phyloP scores from a whole-genome alignment of 2,329 filamentous ascomycete species.

The Boeremia exigua region DNA sequence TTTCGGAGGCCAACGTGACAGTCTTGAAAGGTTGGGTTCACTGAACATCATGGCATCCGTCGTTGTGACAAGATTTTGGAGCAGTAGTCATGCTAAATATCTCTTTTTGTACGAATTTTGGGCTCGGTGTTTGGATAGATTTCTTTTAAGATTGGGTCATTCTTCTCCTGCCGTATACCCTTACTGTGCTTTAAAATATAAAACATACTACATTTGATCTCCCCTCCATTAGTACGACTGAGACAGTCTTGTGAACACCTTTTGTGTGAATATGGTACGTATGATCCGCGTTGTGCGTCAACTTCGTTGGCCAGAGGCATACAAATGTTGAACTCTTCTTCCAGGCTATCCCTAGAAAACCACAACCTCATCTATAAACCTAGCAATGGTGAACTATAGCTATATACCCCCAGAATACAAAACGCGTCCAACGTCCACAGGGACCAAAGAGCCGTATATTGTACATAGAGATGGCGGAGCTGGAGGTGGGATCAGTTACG shows the following conservation, averaged over 20 bases:
- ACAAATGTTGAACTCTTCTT: not conserved
- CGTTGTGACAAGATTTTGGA: too few species aligned
- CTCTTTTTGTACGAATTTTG: too few species aligned
- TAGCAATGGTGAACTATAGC: not conserved
- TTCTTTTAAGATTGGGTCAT: too few species aligned
- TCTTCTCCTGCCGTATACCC: too few species aligned
- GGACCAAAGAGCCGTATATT: not conserved
- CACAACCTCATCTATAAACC: not conserved
- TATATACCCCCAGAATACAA: slow-evolving; percentile 8
- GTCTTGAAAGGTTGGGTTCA: too few species aligned
- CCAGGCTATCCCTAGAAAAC: not conserved
- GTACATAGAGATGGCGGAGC: not conserved
- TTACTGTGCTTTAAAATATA: not conserved
- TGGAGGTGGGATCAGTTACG: not conserved
- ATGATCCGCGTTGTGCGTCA: not conserved
- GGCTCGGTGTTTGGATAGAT: too few species aligned
- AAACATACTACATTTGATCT: not conserved
- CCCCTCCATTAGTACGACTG: not conserved
- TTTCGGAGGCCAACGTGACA: too few species aligned
- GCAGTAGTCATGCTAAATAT: too few species aligned
- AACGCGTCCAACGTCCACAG: not conserved
- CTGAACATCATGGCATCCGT: too few species aligned
- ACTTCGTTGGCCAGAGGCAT: not conserved
- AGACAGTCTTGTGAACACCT: not conserved
- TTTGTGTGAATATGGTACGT: not conserved